Evolutionary conservation across 2,329 filamentous ascomycete genomes (phyloP), one percentile per base, ranked within the genome.

Genomic region (Fusarium hostae): DNA sequence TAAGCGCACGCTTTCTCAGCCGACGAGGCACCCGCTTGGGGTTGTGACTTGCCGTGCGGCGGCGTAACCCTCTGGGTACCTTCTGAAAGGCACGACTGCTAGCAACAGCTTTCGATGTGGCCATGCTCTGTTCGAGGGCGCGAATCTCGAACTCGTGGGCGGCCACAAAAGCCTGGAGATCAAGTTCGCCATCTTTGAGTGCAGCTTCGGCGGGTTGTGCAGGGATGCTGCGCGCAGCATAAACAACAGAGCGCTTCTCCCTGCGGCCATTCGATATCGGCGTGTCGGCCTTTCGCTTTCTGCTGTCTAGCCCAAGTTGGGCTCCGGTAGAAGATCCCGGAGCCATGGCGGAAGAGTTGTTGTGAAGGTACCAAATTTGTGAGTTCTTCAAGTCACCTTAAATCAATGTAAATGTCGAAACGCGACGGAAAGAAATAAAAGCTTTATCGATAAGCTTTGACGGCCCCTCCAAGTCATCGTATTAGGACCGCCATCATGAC

Each of bases 1-100:
- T 84, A 75, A 85, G 88, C 2, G 94, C 94, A 73, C 92, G 88
- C 41, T 83, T 83, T 61, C 92, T 88, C 77, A 98, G 82, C 69
- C 94, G 85, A 78, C 91, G 92, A 5, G 96, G 96, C 20, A 99
- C 91, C 69, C 92, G 89, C 82, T 95, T 97, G 39, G 93, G 92
- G 86, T 99, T 98, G 82, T 99, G 96, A 80, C 94, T 97, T 24
- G 95, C 96, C 0, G 95, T 97, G 75, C 96, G 88, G 71, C 96
- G 87, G 72, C 96, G 87, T 87, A 99, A 84, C 54, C 91, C 90
- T 73, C 94, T 89, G 3, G 96, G 96, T 9, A 99, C 92, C 74
- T 94, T 89, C 81, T 99, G 96, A 78, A 98, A 98, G 18, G 95
- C 95, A 56, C 95, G 88, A 63, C 89, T 90, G 45, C 88, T 84